Base-by-base conservation (phyloP, 2,329 filamentous ascomycete species). In the Mycosphaerella sp. region DNA sequence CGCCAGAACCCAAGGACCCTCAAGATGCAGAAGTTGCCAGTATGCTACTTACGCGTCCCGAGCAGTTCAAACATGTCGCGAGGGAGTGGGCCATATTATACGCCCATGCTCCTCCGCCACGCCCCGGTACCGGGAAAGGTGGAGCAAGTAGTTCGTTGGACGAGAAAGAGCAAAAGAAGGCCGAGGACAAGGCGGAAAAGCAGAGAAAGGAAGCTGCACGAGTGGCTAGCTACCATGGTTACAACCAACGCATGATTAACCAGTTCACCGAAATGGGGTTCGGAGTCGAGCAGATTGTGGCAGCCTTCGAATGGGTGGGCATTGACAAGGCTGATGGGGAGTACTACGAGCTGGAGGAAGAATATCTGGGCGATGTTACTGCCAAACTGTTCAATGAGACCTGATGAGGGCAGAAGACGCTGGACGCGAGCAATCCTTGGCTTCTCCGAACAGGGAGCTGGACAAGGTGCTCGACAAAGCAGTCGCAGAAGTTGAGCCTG, bases 21-120 rank as follows among this genome's bases (percentile, higher is more conserved):
- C 93, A 98, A 74, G 93, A 98, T 67, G 91, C 91, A 39, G 89
- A 96, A 70, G 93, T 97, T 1, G 93, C 93, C 23, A 83, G 81
- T 66, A 95, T 96, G 89, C 79, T 97, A 66, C 78, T 95, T 56
- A 80, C 84, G 2, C 81, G 87, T 45, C 89, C 89, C 0, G 82
- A 87, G 45, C 82, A 84, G 53, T 97, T 96, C 66, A 83, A 87
- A 51, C 79, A 83, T 59, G 85, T 87, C 61, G 93, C 93, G 0
- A 83, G 90, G 59, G 87, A 96, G 61, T 98, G 93, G 93, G 89
- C 93, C 2, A 82, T 95, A 43, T 80, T 82, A 63, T 82, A 91
- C 69, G 93, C 92, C 1, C 83, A 85, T 32, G 93, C 93, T 12
- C 87, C 87, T 1, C 75, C 78, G 53, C 69, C 78, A 44, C 77